Base-by-base conservation (phyloP, 345 rosid species). In the Mercurialis annua region DNA sequence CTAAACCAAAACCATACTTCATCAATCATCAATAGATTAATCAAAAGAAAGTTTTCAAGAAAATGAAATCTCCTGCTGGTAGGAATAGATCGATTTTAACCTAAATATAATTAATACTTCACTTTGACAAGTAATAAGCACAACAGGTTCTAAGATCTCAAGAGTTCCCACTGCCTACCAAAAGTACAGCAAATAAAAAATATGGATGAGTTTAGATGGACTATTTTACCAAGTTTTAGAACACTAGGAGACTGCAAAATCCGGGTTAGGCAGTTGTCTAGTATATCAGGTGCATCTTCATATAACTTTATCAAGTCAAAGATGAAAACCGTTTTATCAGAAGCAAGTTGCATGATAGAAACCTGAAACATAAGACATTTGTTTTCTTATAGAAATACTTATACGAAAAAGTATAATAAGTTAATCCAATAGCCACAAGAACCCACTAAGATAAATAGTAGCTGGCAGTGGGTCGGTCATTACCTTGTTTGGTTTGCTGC, bases 271-370 rank as follows among this genome's bases (percentile, higher is more conserved):
- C 95, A 85, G 73, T 67, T 76, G 72, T 94, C 89, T 38, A 94
- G 73, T 62, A 64, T 65, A 75, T 76, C 82, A 64, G 94, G 90
- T 49, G 72, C 87, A 4, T 90, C 91, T 72, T 71, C 67, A 65
- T 76, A 85, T 68, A 90, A 82, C 83, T 87, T 90, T 74, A 93
- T 84, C 84, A 93, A 81, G 87, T 93, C 97, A 69, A 93, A 74
- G 77, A 93, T 76, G 85, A 87, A 93, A 71, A 85, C 84, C 74
- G 68, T 81, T 80, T 65, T 83, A 59, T 83, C 87, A 23, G 90
- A 79, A 71, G 96, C 92, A 75, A 93, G 85, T 82, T 93, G 98
- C 90, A 93, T 82, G 56, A 93, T 87, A 64, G 99, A 89, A 76
- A 93, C 99, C 99, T 93, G 96, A 69, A 75, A 81, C 36, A 66